Conservation (phyloP, 148 eudicot genomes). For the Vaccinium vitisidaea region DNA sequence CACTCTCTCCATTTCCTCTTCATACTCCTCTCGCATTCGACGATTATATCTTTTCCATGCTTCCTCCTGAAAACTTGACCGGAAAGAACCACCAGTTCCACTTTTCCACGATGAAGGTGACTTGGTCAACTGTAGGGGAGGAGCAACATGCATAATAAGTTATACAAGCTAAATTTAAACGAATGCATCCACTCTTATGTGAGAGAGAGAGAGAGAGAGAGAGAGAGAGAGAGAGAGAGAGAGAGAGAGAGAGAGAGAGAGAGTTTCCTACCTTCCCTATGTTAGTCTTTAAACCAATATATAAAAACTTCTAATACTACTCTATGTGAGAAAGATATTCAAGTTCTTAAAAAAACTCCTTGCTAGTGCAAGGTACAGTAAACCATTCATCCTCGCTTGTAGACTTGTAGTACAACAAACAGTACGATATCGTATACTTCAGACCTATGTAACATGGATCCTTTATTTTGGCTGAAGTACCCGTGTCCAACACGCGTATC, state of each 20-base stretch:
- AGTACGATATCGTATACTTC: not conserved
- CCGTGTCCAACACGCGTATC: too few species aligned
- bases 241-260: not conserved
- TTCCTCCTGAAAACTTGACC: conserved; percentile 78
- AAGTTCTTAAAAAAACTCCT: not conserved
- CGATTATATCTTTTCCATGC: conserved; percentile 83
- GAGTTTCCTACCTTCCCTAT: not conserved
- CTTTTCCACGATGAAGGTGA: conserved; percentile 58
- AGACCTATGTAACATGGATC: too few species aligned
- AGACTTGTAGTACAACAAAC: not conserved
- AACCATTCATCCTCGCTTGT: not conserved
- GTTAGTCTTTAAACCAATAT: not conserved
- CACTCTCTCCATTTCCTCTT: conserved; percentile 99
- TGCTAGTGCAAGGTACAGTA: not conserved
- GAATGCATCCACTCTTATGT: not conserved
- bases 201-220: not conserved
- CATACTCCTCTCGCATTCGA: conserved; percentile 89
- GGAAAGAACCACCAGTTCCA: conserved; percentile 54
- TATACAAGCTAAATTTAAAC: conserved; percentile 1
- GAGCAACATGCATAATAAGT: conserved; percentile 21
- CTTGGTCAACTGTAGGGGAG: conserved; percentile 50
- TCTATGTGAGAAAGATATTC: not conserved
- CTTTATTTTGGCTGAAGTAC: too few species aligned
- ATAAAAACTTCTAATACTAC: not conserved
- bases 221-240: not conserved